A percentile compares a stretch with the other conserved stretches of the same genome.
Conservation (phyloP, 2,329 filamentous ascomycete species). For the Cercospora janseana region DNA sequence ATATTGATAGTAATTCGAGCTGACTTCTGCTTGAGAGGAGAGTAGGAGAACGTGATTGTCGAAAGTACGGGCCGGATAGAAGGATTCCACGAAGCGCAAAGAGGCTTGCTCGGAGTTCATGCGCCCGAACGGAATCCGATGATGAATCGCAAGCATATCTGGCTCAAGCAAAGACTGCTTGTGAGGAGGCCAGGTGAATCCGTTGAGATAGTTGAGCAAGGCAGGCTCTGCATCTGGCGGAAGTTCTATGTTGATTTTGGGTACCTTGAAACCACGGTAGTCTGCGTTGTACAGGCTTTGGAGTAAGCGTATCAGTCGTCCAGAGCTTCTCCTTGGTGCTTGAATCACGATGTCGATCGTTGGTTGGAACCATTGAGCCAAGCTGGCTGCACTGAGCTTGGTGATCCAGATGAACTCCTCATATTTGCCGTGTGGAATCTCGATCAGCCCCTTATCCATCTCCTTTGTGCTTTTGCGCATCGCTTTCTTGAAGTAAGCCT, state of each 20-base stretch:
- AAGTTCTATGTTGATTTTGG: conserved; percentile 81
- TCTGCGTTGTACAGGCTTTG: conserved; percentile 73
- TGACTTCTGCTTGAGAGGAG: conserved; percentile 76
- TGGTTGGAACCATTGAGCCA: conserved; percentile 74
- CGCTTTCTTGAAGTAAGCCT: conserved; percentile 63
- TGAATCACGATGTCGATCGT: conserved; percentile 82
- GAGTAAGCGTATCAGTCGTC: conserved; percentile 72
- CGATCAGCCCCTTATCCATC: conserved; percentile 64
- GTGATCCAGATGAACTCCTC: conserved; percentile 74
- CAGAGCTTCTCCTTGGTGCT: conserved; percentile 66
- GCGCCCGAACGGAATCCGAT: conserved; percentile 63
- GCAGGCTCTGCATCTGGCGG: conserved; percentile 66
- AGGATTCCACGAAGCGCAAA: conserved; percentile 76
- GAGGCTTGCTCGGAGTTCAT: conserved; percentile 69
- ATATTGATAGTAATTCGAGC: conserved; percentile 81
- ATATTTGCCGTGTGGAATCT: conserved; percentile 64
- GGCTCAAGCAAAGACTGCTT: conserved; percentile 44
- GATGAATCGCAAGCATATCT: conserved; percentile 64
- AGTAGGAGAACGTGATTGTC: conserved; percentile 79
- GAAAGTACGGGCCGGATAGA: conserved; percentile 68
- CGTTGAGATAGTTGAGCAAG: conserved; percentile 61
- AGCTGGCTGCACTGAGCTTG: conserved; percentile 68
- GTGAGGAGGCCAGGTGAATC: conserved; percentile 67
- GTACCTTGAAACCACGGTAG: conserved; percentile 66
- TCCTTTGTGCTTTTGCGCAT: conserved; percentile 56